Conservation (phyloP, 192 early-diverging fungal species). For the Backusella macrospora region DNA sequence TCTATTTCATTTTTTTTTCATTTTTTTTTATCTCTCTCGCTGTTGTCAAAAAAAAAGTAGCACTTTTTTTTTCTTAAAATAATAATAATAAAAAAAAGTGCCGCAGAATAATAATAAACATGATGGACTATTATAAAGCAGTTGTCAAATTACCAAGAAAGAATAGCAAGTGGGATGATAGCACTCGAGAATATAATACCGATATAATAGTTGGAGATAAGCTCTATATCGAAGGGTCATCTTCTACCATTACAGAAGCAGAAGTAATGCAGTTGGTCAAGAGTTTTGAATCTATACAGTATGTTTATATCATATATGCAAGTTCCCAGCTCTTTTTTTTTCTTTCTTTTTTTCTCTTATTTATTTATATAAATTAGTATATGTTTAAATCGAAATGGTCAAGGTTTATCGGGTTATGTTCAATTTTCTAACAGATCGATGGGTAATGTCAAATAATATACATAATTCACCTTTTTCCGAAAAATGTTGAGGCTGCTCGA, state of each 20-base stretch:
- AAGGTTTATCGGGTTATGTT: slow-evolving; percentile 22
- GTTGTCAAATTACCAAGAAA: slow-evolving; percentile 26
- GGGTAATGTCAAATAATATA: slow-evolving; percentile 26
- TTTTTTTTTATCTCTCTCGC: too few relatives aligned
- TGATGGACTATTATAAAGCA: slow-evolving; percentile 8
- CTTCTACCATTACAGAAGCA: slow-evolving; percentile 23
- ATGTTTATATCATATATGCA: background rate
- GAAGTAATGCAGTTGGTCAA: slow-evolving; percentile 34
- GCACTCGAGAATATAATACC: background rate
- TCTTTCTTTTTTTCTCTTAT: too few relatives aligned
- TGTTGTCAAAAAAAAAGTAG: too few relatives aligned
- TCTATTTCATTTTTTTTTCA: too few relatives aligned
- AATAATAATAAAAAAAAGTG: background rate
- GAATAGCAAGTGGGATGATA: background rate
- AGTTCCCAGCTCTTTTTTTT: background rate
- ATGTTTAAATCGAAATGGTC: background rate
- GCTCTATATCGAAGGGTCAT: slow-evolving; percentile 30
- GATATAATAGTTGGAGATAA: slow-evolving; percentile 23
- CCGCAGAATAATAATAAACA: background rate
- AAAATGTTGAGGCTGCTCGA: too few relatives aligned
- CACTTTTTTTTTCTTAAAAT: slow-evolving; percentile 5
- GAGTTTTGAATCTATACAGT: slow-evolving; percentile 31
- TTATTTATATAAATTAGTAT: background rate
- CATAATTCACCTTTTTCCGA: too few relatives aligned
- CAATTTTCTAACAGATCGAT: slow-evolving; percentile 33